These are phyloP conservation scores for Wickerhamiella occidentalis DNA, from an alignment of 805 yeast genomes.

Conservation along the genomic window DNA sequence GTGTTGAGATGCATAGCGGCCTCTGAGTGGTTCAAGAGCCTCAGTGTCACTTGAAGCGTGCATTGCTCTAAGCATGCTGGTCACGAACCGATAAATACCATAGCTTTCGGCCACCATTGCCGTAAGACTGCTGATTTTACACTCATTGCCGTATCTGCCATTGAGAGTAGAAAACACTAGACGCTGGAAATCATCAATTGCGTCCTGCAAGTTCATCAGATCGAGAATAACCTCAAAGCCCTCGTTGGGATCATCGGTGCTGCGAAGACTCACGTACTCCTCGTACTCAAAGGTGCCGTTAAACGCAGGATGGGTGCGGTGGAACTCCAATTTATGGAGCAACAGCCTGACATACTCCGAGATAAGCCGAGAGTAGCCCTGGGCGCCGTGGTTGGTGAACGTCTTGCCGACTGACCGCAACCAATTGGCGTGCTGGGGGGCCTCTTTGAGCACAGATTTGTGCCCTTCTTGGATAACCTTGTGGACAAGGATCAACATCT, in stretches of 20 bases:
- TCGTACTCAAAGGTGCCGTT: conserved; percentile 94
- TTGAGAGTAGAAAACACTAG: conserved; percentile 60
- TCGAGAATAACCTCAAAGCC: conserved; percentile 85
- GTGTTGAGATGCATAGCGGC: conserved; percentile 60
- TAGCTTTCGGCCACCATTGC: conserved; percentile 85
- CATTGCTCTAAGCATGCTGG: conserved; percentile 85
- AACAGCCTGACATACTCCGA: conserved; percentile 63
- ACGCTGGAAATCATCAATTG: conserved; percentile 65
- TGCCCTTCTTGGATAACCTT: conserved; percentile 98
- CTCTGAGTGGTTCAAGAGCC: conserved; percentile 61
- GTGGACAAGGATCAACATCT: conserved; percentile 73
- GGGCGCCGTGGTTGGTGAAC: conserved; percentile 30
- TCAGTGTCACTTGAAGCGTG: conserved; percentile 62
- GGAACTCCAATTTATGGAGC: conserved; percentile 66
- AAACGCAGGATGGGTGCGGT: conserved; percentile 72
- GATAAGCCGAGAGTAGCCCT: conserved; percentile 54
- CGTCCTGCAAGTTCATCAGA: conserved; percentile 74
- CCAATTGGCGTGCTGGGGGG: conserved; percentile 66
- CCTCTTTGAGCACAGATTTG: conserved; percentile 68
- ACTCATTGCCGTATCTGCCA: conserved; percentile 48
- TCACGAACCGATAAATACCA: conserved; percentile 80
- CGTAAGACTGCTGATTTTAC: conserved; percentile 74
- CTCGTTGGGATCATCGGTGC: conserved; percentile 88
- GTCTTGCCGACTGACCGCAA: conserved; percentile 53
- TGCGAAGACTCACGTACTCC: conserved; percentile 77